These are phyloP conservation scores for Saitozyma podzolica DNA, from an alignment of 768 basidiomycete species.

Conservation along the genomic window DNA sequence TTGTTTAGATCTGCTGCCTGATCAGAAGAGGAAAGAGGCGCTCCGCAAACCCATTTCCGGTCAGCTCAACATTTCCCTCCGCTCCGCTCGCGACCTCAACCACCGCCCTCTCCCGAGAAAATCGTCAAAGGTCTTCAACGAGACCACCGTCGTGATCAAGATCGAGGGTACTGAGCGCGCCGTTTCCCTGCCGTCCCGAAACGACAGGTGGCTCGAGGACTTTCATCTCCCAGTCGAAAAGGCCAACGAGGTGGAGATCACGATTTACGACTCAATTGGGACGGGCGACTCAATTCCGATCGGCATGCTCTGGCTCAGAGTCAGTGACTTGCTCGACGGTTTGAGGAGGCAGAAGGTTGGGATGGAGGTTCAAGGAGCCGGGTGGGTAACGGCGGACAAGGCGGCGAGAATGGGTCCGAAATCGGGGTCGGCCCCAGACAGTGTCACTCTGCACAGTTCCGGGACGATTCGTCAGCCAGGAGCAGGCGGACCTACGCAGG, in stretches of 20 bases:
- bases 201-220: conserved; percentile 96
- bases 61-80: conserved; percentile 82
- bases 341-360: conserved; percentile 87
- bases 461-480: conserved; percentile 35
- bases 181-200: conserved; percentile 86
- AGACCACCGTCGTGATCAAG: conserved; percentile 90
- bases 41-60: conserved; percentile 94
- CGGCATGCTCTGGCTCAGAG: conserved; percentile 90
- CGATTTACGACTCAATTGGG: conserved; percentile 87
- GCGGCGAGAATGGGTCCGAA: conserved; percentile 55
- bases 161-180: conserved; percentile 94
- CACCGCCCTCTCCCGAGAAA: conserved; percentile 83
- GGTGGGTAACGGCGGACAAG: conserved; percentile 81
- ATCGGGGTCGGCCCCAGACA: conserved; percentile 36
- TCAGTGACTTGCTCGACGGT: conserved; percentile 91
- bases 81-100: conserved; percentile 88
- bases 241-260: conserved; percentile 96
- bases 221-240: conserved; percentile 97
- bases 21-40: conserved; percentile 88
- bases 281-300: conserved; percentile 79
- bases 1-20: conserved; percentile 61
- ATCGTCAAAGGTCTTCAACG: conserved; percentile 72
- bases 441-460: conserved; percentile 36
- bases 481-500: conserved; percentile 13
- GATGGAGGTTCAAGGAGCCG: conserved; percentile 69